These are phyloP conservation scores for Letharia lupina DNA, from an alignment of 495 filamentous ascomycete species.

Conservation along the genomic window DNA sequence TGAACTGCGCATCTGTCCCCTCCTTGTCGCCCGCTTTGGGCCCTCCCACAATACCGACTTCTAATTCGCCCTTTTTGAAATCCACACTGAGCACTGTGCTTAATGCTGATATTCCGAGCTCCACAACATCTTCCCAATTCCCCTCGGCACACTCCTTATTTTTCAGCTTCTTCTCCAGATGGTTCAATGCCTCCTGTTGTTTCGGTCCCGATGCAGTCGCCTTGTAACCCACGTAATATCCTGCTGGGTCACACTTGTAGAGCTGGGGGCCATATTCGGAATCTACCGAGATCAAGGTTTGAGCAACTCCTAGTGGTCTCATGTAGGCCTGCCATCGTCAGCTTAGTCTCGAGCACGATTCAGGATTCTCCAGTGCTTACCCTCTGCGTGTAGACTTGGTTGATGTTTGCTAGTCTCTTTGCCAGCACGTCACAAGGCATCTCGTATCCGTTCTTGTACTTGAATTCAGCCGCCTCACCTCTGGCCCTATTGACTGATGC, in stretches of 20 bases:
- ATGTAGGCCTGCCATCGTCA: slow-evolving; percentile 71
- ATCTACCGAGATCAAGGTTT: slow-evolving; percentile 88
- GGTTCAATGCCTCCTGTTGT: slow-evolving; percentile 95
- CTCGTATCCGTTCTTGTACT: slow-evolving; percentile 98
- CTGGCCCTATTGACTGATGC: slow-evolving; percentile 85
- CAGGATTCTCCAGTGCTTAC: slow-evolving; percentile 42
- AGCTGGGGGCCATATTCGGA: slow-evolving; percentile 90
- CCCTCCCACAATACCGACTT: slow-evolving; percentile 92
- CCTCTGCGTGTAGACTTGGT: slow-evolving; percentile 96
- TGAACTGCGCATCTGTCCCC: slow-evolving; percentile 67
- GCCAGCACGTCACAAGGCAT: slow-evolving; percentile 97
- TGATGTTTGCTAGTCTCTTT: slow-evolving; percentile 96
- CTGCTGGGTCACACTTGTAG: slow-evolving; percentile 96
- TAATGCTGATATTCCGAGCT: slow-evolving; percentile 86
- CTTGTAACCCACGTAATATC: slow-evolving; percentile 97
- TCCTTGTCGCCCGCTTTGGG: slow-evolving; percentile 70
- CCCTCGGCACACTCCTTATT: slow-evolving; percentile 94
- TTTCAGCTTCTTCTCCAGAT: slow-evolving; percentile 99
- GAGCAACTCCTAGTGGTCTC: slow-evolving; percentile 92
- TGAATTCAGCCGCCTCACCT: slow-evolving; percentile 93
- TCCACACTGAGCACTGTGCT: slow-evolving; percentile 96
- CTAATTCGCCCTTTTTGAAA: slow-evolving; percentile 98
- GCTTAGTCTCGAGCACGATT: slow-evolving; percentile 11
- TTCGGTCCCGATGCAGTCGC: slow-evolving; percentile 94
- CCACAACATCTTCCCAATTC: slow-evolving; percentile 95